These are phyloP conservation scores for Aurinia saxatilis DNA, from an alignment of 345 rosid genomes.

Conservation along the genomic window DNA sequence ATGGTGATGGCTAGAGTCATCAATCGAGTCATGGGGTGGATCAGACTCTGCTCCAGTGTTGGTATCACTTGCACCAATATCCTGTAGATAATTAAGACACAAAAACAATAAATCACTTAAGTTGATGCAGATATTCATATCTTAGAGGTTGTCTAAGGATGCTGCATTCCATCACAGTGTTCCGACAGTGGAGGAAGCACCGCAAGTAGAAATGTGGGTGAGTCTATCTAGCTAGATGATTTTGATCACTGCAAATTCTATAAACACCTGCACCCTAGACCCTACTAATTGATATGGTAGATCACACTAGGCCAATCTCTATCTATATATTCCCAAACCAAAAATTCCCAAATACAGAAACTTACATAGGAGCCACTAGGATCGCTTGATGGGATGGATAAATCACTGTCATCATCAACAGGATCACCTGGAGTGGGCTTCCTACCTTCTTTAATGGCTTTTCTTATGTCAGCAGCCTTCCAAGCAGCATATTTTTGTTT, in stretches of 20 bases:
- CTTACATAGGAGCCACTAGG: conserved; percentile 34
- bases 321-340: conserved; percentile 6
- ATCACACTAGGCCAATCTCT: background rate
- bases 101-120: background rate
- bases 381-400: conserved; percentile 39
- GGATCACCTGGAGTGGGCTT: conserved; percentile 90
- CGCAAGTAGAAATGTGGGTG: background rate
- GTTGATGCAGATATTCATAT: conserved; percentile 3
- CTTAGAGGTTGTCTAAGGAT: background rate
- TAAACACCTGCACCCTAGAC: background rate
- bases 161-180: background rate
- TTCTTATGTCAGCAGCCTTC: conserved; percentile 84
- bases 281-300: background rate
- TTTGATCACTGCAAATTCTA: background rate
- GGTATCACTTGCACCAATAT: conserved; percentile 38
- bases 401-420: conserved; percentile 57
- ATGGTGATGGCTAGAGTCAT: conserved; percentile 41
- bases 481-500: conserved; percentile 95
- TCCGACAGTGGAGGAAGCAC: background rate
- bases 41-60: conserved; percentile 35
- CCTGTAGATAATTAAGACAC: conserved; percentile 42
- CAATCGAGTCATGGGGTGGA: conserved; percentile 41
- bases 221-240: background rate
- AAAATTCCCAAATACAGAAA: background rate
- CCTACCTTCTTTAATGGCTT: conserved; percentile 93